Base-by-base conservation (phyloP, 2,329 filamentous ascomycete genomes). In the Trichoderma brevicompactum region DNA sequence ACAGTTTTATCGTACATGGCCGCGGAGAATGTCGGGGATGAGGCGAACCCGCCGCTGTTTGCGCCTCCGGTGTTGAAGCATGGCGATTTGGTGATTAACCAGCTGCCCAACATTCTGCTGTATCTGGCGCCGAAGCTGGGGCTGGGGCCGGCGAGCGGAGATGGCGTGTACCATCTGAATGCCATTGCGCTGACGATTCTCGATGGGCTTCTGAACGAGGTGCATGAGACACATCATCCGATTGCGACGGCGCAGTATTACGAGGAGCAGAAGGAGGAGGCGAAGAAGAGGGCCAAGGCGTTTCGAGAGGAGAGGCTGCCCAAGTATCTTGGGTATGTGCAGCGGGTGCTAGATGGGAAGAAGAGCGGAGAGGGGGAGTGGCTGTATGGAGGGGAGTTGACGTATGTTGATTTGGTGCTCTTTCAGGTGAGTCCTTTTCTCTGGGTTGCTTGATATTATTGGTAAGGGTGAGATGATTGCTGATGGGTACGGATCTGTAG, bases 201-300 rank as follows among this genome's bases (percentile, higher is more conserved):
- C 17, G 91, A 94, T 71, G 85, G 85, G 0, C 76, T 94, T 53
- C 85, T 85, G 71, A 87, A 89, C 69, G 91, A 94, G 77, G 75
- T 86, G 0, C 91, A 94, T 73, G 89, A 94, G 70, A 87, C 86
- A 32, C 91, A 94, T 74, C 91, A 94, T 72, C 91, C 91, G 1
- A 79, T 92, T 59, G 82, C 85, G 1, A 72, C 79, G 0, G 73
- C 75, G 1, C 73, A 84, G 5, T 90, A 88, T 74, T 94, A 93
- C 71, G 89, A 92, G 72, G 89, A 93, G 32, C 91, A 94, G 77
- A 92, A 89, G 74, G 79, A 81, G 0, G 91, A 92, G 74, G 81
- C 87, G 15, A 77, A 87, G 72, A 81, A 80, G 66, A 84, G 82
- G 67, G 82, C 85, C 8, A 79, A 79, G 48, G 82, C 87, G 64